phyloP scores from a whole-genome alignment of 2,329 filamentous ascomycete species.

The Nemania diffusa region DNA sequence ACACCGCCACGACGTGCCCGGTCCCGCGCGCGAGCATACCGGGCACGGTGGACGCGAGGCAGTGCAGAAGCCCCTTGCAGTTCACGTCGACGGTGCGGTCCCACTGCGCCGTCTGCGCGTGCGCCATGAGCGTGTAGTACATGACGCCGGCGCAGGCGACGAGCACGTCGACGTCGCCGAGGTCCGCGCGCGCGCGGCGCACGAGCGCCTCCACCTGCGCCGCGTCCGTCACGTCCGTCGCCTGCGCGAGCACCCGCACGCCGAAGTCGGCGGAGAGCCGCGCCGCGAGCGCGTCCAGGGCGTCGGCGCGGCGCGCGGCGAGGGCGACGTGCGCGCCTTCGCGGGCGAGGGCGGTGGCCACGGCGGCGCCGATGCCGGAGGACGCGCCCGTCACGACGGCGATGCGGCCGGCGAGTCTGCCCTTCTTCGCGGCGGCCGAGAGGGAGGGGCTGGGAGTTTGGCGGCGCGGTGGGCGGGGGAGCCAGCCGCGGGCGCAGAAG shows the following conservation, averaged over 20 bases:
- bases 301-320: slow-evolving; percentile 75
- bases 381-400: slow-evolving; percentile 83
- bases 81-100: slow-evolving; percentile 86
- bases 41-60: slow-evolving; percentile 75
- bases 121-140: slow-evolving; percentile 91
- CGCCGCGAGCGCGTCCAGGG: slow-evolving; percentile 73
- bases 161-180: slow-evolving; percentile 81
- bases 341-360: slow-evolving; percentile 72
- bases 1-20: slow-evolving; percentile 83
- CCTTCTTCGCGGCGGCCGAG: slow-evolving; percentile 54
- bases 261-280: slow-evolving; percentile 60
- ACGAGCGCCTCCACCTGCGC: slow-evolving; percentile 75
- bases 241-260: slow-evolving; percentile 73
- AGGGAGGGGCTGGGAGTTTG: slow-evolving; percentile 45
- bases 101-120: slow-evolving; percentile 78
- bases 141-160: slow-evolving; percentile 84
- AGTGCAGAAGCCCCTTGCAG: slow-evolving; percentile 83
- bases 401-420: slow-evolving; percentile 74
- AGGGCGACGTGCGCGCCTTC: slow-evolving; percentile 79
- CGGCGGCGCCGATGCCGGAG: slow-evolving; percentile 81
- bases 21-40: slow-evolving; percentile 74
- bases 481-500: slow-evolving; percentile 83
- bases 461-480: slow-evolving; percentile 69
- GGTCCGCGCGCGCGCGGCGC: slow-evolving; percentile 64
- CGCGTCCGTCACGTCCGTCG: slow-evolving; percentile 77